Evolutionary conservation across 306 rosid species (phyloP).

Genomic region (Acacia crassicarpa): DNA sequence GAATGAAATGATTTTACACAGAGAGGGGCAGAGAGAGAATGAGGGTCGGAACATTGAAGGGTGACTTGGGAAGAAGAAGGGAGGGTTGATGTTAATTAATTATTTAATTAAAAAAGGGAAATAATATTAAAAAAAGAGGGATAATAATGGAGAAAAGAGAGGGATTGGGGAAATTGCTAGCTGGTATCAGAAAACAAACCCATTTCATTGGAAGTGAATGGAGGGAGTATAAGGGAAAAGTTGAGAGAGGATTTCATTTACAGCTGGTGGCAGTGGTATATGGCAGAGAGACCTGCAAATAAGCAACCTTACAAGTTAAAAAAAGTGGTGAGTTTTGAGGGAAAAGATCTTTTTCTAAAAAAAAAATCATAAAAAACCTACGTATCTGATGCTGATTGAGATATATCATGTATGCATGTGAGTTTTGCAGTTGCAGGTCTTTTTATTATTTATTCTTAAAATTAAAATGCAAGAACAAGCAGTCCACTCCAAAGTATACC

Average conservation of each 20-base stretch:
- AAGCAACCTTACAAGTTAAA: background rate
- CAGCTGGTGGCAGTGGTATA: constrained; percentile 3
- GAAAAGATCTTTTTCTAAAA: background rate
- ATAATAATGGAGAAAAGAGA: background rate
- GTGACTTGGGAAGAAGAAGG: background rate
- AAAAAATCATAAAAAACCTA: background rate
- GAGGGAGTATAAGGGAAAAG: background rate
- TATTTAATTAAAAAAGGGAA: background rate
- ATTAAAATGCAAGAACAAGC: background rate
- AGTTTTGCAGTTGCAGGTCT: constrained; percentile 18
- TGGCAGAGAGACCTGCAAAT: background rate
- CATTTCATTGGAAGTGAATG: constrained; percentile 19
- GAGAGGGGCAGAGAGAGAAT: background rate
- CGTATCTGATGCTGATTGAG: constrained; percentile 11
- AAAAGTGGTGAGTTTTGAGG: background rate
- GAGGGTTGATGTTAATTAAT: background rate
- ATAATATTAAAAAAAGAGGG: no score
- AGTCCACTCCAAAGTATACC: background rate
- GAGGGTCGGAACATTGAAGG: background rate
- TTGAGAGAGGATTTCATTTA: background rate
- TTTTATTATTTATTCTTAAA: background rate
- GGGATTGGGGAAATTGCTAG: background rate
- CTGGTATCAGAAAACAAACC: background rate
- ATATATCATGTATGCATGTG: constrained; percentile 19
- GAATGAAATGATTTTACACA: background rate